phyloP scores from a whole-genome alignment of 192 early-diverging fungal genomes.

The Phlyctochytrium planicorne region DNA sequence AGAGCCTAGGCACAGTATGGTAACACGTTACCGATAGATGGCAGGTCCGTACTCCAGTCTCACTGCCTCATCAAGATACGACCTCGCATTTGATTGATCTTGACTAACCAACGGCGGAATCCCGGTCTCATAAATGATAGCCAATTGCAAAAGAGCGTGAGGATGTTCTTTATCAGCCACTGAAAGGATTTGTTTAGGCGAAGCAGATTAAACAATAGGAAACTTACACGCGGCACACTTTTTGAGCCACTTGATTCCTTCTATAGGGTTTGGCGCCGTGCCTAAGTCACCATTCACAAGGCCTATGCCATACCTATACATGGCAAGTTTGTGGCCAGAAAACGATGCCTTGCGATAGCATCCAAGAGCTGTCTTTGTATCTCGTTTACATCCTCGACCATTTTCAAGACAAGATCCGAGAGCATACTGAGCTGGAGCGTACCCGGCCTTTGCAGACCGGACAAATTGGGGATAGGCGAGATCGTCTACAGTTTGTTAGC shows the following conservation, averaged over 20 bases:
- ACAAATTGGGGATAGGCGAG: conserved; percentile 72
- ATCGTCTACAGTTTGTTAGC: conserved; percentile 25
- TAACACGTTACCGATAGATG: conserved; percentile 69
- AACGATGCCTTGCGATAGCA: conserved; percentile 74
- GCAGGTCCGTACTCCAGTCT: conserved; percentile 67
- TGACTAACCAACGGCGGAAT: conserved; percentile 26
- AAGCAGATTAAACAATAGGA: background rate
- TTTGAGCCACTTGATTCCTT: conserved; percentile 80
- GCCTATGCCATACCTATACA: conserved; percentile 73
- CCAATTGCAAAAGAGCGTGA: conserved; percentile 69
- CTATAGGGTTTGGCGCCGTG: conserved; percentile 61
- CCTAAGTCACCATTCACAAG: conserved; percentile 76
- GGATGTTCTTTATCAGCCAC: conserved; percentile 62
- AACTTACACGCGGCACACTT: conserved; percentile 63
- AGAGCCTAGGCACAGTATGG: no score
- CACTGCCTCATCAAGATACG: conserved; percentile 61
- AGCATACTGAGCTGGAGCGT: conserved; percentile 65
- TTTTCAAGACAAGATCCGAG: conserved; percentile 66
- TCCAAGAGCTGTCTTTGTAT: conserved; percentile 58
- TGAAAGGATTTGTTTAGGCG: background rate
- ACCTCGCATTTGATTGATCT: conserved; percentile 48
- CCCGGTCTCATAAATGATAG: conserved; percentile 72
- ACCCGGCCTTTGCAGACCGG: conserved; percentile 67
- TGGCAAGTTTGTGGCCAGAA: conserved; percentile 60
- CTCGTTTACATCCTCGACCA: conserved; percentile 62